These are phyloP conservation scores for Trichaptum fuscoviolaceum DNA, from an alignment of 768 basidiomycete genomes.

Conservation along the genomic window DNA sequence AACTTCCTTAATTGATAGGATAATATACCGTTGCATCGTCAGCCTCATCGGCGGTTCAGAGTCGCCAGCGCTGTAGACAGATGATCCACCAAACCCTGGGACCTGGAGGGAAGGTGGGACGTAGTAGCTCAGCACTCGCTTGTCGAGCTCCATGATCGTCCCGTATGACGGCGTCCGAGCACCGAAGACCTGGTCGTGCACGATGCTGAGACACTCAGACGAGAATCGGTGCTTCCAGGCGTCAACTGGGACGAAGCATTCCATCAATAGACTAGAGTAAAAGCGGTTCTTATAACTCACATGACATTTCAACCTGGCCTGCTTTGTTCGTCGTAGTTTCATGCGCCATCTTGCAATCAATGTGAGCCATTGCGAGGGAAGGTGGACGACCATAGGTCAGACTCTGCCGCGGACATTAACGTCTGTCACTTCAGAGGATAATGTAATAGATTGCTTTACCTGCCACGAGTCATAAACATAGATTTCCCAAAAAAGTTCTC, in stretches of 20 bases:
- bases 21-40: constrained; percentile 62
- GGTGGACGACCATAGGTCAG: constrained; percentile 69
- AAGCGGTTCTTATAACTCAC: constrained; percentile 30
- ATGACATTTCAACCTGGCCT: constrained; percentile 57
- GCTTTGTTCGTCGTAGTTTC: constrained; percentile 36
- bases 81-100: constrained; percentile 51
- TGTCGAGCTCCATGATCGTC: constrained; percentile 58
- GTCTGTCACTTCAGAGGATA: not conserved
- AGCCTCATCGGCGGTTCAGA: constrained; percentile 49
- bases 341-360: constrained; percentile 51
- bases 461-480: constrained; percentile 68
- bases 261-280: too few species aligned
- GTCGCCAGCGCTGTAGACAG: constrained; percentile 26
- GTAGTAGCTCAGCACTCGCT: constrained; percentile 58
- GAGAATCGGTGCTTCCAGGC: constrained; percentile 69
- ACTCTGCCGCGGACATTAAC: constrained; percentile 37
- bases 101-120: constrained; percentile 61
- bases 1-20: constrained; percentile 65
- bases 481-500: constrained; percentile 60
- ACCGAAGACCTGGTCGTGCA: constrained; percentile 66
- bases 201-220: constrained; percentile 54
- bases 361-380: constrained; percentile 51
- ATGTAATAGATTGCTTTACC: constrained; percentile 32
- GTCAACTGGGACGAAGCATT: constrained; percentile 35
- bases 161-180: constrained; percentile 57